These are phyloP conservation scores for Macroventuria anomochaeta DNA, from an alignment of 2,329 filamentous ascomycete species.

Conservation along the genomic window DNA sequence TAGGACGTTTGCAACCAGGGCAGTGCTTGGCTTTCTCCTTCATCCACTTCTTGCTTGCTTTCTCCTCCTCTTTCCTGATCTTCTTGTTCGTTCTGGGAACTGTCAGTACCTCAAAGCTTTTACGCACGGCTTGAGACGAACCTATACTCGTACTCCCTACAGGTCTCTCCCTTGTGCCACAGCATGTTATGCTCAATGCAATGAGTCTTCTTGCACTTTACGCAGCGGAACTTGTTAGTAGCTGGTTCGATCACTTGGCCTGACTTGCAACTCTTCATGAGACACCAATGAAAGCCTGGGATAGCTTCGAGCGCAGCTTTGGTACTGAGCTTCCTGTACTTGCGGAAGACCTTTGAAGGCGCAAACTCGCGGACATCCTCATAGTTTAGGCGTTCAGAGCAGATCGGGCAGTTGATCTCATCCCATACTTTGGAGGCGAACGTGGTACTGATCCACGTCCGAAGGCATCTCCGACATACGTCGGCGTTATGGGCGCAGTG, in stretches of 20 bases:
- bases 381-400: constrained; percentile 53
- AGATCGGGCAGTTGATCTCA: constrained; percentile 60
- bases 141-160: constrained; percentile 49
- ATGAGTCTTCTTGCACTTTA: constrained; percentile 43
- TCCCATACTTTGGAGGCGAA: constrained; percentile 52
- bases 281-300: constrained; percentile 62
- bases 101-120: background rate
- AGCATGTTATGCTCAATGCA: constrained; percentile 44
- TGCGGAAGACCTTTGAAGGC: constrained; percentile 51
- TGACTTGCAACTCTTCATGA: constrained; percentile 56
- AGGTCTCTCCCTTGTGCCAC: constrained; percentile 52
- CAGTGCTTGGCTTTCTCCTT: constrained; percentile 47
- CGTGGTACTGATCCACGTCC: constrained; percentile 49
- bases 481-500: constrained; percentile 43
- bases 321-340: constrained; percentile 54
- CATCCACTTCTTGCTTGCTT: constrained; percentile 40
- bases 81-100: constrained; percentile 32
- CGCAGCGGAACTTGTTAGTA: constrained; percentile 53
- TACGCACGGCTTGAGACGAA: background rate
- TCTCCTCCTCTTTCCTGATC: constrained; percentile 36
- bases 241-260: constrained; percentile 59
- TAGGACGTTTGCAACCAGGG: constrained; percentile 48
- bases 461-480: constrained; percentile 49
- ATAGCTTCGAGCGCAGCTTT: constrained; percentile 54
- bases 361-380: constrained; percentile 57